Conservation (phyloP, 495 filamentous ascomycete genomes). For the Massariosphaeria phaeospora region DNA sequence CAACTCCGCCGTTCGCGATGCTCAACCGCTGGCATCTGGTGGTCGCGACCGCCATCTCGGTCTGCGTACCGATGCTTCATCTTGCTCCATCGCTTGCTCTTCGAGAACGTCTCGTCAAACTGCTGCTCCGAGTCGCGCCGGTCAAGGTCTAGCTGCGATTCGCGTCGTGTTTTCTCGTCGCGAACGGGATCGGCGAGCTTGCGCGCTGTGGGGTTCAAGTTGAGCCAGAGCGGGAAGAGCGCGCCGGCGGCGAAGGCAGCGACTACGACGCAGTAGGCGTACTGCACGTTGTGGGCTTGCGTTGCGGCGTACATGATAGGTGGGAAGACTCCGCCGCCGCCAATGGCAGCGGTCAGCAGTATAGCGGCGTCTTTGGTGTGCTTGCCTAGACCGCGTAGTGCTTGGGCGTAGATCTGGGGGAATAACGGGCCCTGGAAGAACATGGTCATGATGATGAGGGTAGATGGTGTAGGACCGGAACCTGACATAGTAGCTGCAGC, state of each 20-base stretch:
- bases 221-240: slow-evolving; percentile 59
- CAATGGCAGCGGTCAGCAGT: slow-evolving; percentile 51
- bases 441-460: slow-evolving; percentile 52
- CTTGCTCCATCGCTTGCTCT: neutral
- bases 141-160: slow-evolving; percentile 11
- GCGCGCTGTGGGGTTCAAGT: slow-evolving; percentile 52
- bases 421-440: slow-evolving; percentile 58
- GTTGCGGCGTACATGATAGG: slow-evolving; percentile 50
- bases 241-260: slow-evolving; percentile 54
- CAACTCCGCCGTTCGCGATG: slow-evolving; percentile 18
- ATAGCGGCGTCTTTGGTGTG: slow-evolving; percentile 57
- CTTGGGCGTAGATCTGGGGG: slow-evolving; percentile 58
- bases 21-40: slow-evolving; percentile 7
- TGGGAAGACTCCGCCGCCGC: slow-evolving; percentile 54
- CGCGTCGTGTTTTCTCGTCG: slow-evolving; percentile 18
- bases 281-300: slow-evolving; percentile 39
- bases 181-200: slow-evolving; percentile 50
- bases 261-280: slow-evolving; percentile 54
- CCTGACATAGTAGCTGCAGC: slow-evolving; percentile 52
- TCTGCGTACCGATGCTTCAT: slow-evolving; percentile 11
- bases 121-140: neutral
- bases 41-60: neutral
- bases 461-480: slow-evolving; percentile 46
- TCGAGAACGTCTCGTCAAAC: slow-evolving; percentile 1
- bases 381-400: slow-evolving; percentile 55